A percentile compares a stretch with the other conserved stretches of the same genome.
phyloP scores from a whole-genome alignment of 1,284 basidiomycete genomes.

The Malassezia brasiliensis region DNA sequence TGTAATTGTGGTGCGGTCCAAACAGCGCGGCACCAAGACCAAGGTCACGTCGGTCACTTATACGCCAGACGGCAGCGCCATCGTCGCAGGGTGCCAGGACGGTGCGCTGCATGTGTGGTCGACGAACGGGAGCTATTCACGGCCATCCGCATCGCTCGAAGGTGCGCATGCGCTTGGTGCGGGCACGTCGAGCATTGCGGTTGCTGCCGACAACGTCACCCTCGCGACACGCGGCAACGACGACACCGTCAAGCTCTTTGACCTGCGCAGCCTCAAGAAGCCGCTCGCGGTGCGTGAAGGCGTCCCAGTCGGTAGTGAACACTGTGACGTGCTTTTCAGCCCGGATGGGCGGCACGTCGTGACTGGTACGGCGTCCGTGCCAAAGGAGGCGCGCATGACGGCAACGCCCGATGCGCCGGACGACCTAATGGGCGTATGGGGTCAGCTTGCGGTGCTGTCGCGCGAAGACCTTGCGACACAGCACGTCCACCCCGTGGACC shows the following conservation, averaged over 20 bases:
- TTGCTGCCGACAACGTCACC: slow-evolving; percentile 70
- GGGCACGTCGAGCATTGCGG: slow-evolving; percentile 72
- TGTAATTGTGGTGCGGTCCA: slow-evolving; percentile 90
- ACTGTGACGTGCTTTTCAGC: slow-evolving; percentile 84
- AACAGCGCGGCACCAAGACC: slow-evolving; percentile 86
- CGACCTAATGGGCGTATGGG: slow-evolving; percentile 9
- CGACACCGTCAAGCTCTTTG: slow-evolving; percentile 92
- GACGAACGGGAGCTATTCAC: slow-evolving; percentile 75
- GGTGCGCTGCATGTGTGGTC: slow-evolving; percentile 89
- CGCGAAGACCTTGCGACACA: slow-evolving; percentile 12
- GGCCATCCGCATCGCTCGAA: slow-evolving; percentile 74
- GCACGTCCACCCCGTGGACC: slow-evolving; percentile 1
- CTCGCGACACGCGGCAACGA: slow-evolving; percentile 75
- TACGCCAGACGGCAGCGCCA: slow-evolving; percentile 8
- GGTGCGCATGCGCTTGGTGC: slow-evolving; percentile 72
- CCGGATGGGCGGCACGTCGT: slow-evolving; percentile 70
- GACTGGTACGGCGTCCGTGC: slow-evolving; percentile 55
- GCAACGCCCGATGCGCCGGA: neutral
- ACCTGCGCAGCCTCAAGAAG: slow-evolving; percentile 74
- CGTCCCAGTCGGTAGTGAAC: slow-evolving; percentile 70
- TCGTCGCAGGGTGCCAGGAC: slow-evolving; percentile 65
- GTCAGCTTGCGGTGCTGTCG: slow-evolving; percentile 22
- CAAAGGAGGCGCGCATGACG: neutral
- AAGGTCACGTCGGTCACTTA: slow-evolving; percentile 61
- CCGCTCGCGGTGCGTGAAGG: slow-evolving; percentile 61